A percentile compares a stretch with the other conserved stretches of the same genome.
These are phyloP conservation scores for Fusarium humuli DNA, from an alignment of 2,329 filamentous ascomycete species.

Conservation along the genomic window DNA sequence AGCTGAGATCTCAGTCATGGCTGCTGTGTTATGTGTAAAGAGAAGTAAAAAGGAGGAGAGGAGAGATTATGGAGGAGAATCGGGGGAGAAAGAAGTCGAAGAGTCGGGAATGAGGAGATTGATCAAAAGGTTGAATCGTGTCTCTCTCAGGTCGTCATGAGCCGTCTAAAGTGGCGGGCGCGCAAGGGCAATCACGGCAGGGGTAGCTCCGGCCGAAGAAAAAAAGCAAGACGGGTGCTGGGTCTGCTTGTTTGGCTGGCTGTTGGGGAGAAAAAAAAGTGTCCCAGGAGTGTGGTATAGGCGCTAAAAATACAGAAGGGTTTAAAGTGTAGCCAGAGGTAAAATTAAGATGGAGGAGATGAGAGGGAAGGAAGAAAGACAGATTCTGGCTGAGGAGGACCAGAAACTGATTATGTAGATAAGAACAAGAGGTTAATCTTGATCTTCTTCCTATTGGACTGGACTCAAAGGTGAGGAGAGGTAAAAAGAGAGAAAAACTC, in stretches of 20 bases:
- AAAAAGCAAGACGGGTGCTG: constrained; percentile 26
- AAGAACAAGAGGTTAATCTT: constrained; percentile 23
- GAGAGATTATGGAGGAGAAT: constrained; percentile 32
- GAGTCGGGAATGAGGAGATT: constrained; percentile 28
- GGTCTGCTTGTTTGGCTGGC: constrained; percentile 32
- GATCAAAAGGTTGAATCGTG: constrained; percentile 34
- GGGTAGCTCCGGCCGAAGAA: constrained; percentile 46
- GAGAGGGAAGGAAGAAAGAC: constrained; percentile 31
- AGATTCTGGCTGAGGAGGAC: constrained; percentile 29
- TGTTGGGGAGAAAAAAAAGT: constrained; percentile 37
- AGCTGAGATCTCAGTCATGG: constrained; percentile 63
- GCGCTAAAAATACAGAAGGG: constrained; percentile 48
- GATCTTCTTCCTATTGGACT: constrained; percentile 28
- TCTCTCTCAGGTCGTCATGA: constrained; percentile 48
- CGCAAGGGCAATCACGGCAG: constrained; percentile 35
- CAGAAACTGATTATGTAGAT: constrained; percentile 30
- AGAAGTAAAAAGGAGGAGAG: constrained; percentile 14
- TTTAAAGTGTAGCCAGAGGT: constrained; percentile 18
- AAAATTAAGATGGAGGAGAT: constrained; percentile 35
- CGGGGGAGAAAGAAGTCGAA: constrained; percentile 22
- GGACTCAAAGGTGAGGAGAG: constrained; percentile 1
- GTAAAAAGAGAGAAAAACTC: constrained; percentile 9
- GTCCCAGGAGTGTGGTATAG: constrained; percentile 41
- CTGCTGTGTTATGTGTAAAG: constrained; percentile 45
- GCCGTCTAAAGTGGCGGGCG: constrained; percentile 38